Conservation (phyloP, 768 basidiomycete genomes). For the Trametes villosa region DNA sequence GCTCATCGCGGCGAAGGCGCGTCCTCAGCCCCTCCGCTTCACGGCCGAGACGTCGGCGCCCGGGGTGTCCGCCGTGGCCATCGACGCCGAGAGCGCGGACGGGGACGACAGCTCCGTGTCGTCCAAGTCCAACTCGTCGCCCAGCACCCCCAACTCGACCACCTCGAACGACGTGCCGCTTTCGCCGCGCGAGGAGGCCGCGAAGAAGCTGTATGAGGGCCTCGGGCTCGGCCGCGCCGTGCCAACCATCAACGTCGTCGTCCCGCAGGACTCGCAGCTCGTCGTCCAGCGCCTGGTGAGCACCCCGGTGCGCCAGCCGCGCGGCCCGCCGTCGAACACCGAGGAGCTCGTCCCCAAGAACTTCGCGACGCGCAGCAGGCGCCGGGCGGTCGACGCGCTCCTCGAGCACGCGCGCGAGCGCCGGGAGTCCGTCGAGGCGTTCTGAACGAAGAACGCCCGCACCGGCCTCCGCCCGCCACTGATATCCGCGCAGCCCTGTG, state of each 20-base stretch:
- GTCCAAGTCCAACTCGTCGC: slow-evolving; percentile 60
- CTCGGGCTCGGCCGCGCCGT: slow-evolving; percentile 80
- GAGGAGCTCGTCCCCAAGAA: slow-evolving; percentile 89
- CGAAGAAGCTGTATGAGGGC: slow-evolving; percentile 88
- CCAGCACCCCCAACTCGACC: slow-evolving; percentile 75
- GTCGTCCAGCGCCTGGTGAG: slow-evolving; percentile 56
- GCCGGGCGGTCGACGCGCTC: slow-evolving; percentile 82
- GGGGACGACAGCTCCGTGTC: slow-evolving; percentile 60
- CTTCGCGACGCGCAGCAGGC: slow-evolving; percentile 84
- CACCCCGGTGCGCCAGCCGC: slow-evolving; percentile 82
- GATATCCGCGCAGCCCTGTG: background rate
- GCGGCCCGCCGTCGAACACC: slow-evolving; percentile 83
- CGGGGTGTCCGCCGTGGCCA: slow-evolving; percentile 50
- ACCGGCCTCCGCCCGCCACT: background rate
- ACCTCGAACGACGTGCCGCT: slow-evolving; percentile 57
- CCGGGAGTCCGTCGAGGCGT: slow-evolving; percentile 70
- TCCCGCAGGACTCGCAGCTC: slow-evolving; percentile 43
- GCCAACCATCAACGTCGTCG: slow-evolving; percentile 43
- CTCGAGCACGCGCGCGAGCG: slow-evolving; percentile 84
- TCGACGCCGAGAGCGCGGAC: slow-evolving; percentile 52
- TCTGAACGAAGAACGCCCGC: slow-evolving; percentile 41
- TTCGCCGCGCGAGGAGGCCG: slow-evolving; percentile 84
- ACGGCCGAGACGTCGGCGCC: slow-evolving; percentile 44
- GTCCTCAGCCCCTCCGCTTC: slow-evolving; percentile 64
- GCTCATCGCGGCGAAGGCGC: slow-evolving; percentile 38